phyloP scores from a whole-genome alignment of 2,329 filamentous ascomycete genomes.

The Fusarium redolens region DNA sequence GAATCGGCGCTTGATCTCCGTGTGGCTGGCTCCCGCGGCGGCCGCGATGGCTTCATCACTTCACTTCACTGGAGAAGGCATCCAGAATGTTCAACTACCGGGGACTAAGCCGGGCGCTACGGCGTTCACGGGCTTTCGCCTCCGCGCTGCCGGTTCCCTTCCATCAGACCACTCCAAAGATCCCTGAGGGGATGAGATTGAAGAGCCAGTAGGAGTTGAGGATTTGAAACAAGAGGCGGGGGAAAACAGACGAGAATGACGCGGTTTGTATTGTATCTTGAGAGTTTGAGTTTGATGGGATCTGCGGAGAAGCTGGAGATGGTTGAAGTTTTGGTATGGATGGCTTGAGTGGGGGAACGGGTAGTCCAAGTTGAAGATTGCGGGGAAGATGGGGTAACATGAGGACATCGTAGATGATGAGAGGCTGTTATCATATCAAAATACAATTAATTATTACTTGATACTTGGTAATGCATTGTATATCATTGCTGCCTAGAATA shows the following conservation, averaged over 20 bases:
- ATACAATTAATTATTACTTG: background rate
- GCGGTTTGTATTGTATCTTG: background rate
- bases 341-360: slow-evolving; percentile 38
- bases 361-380: slow-evolving; percentile 28
- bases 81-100: background rate
- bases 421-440: background rate
- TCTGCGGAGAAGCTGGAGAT: slow-evolving; percentile 14
- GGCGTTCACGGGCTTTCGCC: slow-evolving; percentile 28
- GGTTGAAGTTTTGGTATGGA: background rate
- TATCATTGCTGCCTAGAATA: background rate
- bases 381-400: slow-evolving; percentile 40
- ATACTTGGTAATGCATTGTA: background rate
- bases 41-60: background rate
- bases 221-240: background rate
- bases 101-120: slow-evolving; percentile 12
- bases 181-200: background rate
- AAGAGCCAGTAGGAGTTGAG: background rate
- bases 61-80: background rate
- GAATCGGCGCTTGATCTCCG: slow-evolving; percentile 13
- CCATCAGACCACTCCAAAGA: slow-evolving; percentile 23
- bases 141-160: slow-evolving; percentile 13
- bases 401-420: background rate
- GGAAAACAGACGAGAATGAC: slow-evolving; percentile 16
- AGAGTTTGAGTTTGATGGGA: background rate
- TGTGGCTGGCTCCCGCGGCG: background rate